Conservation (phyloP, 1,284 basidiomycete genomes). For the Schizopora paradoxa region DNA sequence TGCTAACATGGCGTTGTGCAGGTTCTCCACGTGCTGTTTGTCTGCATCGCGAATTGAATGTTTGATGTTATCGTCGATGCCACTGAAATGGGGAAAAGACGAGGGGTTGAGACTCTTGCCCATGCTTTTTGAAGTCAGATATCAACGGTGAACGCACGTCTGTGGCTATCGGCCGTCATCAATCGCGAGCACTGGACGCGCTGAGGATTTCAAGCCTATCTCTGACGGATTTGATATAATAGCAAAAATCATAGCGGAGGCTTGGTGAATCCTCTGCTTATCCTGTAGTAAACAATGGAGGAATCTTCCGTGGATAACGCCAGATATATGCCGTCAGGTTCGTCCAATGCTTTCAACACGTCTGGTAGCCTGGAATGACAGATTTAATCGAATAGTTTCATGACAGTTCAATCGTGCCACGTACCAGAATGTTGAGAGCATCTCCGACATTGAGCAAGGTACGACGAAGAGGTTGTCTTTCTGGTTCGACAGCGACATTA, state of each 20-base stretch:
- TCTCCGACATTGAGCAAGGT: slow-evolving; percentile 64
- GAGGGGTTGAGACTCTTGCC: too few relatives aligned
- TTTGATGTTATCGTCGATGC: too few relatives aligned
- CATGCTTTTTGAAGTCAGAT: too few relatives aligned
- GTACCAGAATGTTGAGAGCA: slow-evolving; percentile 46
- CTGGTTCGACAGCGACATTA: not conserved
- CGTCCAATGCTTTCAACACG: slow-evolving; percentile 46
- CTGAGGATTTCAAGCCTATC: too few relatives aligned
- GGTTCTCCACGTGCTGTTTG: too few relatives aligned
- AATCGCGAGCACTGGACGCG: too few relatives aligned
- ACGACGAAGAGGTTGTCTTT: slow-evolving; percentile 38
- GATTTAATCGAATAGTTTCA: slow-evolving; percentile 21
- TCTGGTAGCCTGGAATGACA: slow-evolving; percentile 42
- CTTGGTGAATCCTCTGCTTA: slow-evolving; percentile 69
- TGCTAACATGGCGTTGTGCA: too few relatives aligned
- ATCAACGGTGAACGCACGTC: too few relatives aligned
- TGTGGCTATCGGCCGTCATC: too few relatives aligned
- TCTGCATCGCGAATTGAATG: too few relatives aligned
- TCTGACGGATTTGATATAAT: too few relatives aligned
- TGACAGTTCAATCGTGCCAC: slow-evolving; percentile 3
- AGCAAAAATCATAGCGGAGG: slow-evolving; percentile 50
- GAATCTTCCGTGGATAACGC: slow-evolving; percentile 72
- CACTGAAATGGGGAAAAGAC: too few relatives aligned
- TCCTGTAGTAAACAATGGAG: slow-evolving; percentile 77
- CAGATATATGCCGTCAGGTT: slow-evolving; percentile 52